A percentile compares a stretch with the other conserved stretches of the same genome.
Conservation (phyloP, 2,329 filamentous ascomycete species). For the Sporothrix phasma region DNA sequence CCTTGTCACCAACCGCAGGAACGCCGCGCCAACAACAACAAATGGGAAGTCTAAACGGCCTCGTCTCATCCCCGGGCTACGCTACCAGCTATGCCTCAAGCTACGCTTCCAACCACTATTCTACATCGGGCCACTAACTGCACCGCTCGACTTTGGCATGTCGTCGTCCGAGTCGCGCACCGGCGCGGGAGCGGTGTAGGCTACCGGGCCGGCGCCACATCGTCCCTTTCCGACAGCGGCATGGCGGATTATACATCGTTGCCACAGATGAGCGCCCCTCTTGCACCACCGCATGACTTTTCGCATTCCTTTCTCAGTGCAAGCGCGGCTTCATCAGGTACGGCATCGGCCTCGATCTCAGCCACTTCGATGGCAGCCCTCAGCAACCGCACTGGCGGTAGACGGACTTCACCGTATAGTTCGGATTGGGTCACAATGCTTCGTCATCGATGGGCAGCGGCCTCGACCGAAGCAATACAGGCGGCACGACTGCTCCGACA, state of each 20-base stretch:
- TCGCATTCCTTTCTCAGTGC: conserved; percentile 36
- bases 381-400: background rate
- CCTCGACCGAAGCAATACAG: conserved; percentile 17
- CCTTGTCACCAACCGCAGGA: background rate
- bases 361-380: conserved; percentile 11
- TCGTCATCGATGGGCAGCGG: conserved; percentile 20
- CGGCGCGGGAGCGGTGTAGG: conserved; percentile 16
- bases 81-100: conserved; percentile 31
- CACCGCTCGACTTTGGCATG: conserved; percentile 43
- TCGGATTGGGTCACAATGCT: conserved; percentile 18
- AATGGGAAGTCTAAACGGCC: conserved; percentile 16
- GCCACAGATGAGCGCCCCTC: conserved; percentile 46
- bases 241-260: conserved; percentile 38
- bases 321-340: conserved; percentile 12
- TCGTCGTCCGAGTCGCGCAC: conserved; percentile 31
- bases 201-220: conserved; percentile 20
- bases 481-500: conserved; percentile 10
- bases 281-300: conserved; percentile 44
- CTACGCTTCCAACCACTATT: conserved; percentile 26
- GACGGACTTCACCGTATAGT: conserved; percentile 38
- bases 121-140: conserved; percentile 43
- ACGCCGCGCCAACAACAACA: conserved; percentile 5
- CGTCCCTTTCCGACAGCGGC: conserved; percentile 30
- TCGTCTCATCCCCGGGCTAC: conserved; percentile 26
- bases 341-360: conserved; percentile 20